Base-by-base conservation (phyloP, 305 asterid genomes). In the Plantago coronopus region DNA sequence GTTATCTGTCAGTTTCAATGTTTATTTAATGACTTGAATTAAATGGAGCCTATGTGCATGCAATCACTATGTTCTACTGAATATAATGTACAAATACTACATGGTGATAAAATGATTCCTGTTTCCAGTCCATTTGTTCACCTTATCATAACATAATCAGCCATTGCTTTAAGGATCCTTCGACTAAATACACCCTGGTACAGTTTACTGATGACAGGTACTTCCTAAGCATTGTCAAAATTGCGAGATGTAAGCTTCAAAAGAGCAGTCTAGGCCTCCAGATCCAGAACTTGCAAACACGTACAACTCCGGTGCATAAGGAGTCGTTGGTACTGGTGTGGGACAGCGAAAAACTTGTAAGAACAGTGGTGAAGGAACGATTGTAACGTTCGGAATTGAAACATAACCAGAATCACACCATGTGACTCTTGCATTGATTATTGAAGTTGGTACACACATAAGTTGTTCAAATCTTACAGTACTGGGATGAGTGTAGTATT, bases 341-440 rank as follows among this genome's bases (percentile, higher is more conserved):
- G 86, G 78, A 86, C 79, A 82, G 88, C 66, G 70, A 59, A 49
- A 77, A 72, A 23, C 83, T 81, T 69, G 71, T 48, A 7, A 82
- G 75, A 57, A 79, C 85, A 48, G 80, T 91, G 59, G 81, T 91
- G 19, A 82, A 84, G 79, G 98, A 91, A 68, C 84, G 95, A 69
- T 71, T 86, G 21, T 88, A 83, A 73, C 42, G 47, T 43, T 57
- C 17, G 8, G 50, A 44, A 42, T 55, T 9, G 12, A 34, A 34
- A 34, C 8, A 9, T 34, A 6, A 34, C 40, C 40, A 34, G 40
- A 34, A 34, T 34, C 40, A 34, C 9, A 34, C 40, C 40, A 34
- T 34, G 40, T 34, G 40, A 2, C 40, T 34, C 2, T 11, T 34
- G 12, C 40, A 34, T 34, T 34, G 40, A 34, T 34, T 34, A 34